Base-by-base conservation (phyloP, 768 basidiomycete genomes). In the Lactifluus subvellereus region DNA sequence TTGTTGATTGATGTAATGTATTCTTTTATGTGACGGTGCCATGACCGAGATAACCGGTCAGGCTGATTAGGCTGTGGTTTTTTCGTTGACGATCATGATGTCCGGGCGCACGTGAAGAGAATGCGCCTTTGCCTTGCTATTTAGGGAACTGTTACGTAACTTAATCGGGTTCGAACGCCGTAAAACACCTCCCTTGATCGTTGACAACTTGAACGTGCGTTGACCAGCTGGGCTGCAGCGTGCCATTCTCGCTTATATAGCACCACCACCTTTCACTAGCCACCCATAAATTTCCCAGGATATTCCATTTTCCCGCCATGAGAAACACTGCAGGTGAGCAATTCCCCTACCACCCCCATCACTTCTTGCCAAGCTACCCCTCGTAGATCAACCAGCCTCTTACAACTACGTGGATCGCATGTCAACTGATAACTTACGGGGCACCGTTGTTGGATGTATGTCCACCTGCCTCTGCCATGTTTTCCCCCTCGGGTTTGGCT, bases 361-460 rank as follows among this genome's bases (percentile, higher is more conserved):
- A 30, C 11, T 0, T 13, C 14, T 54, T 18, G 7, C n/a, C 38
- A 48, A 27, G 45, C 11, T 47, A 2, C 22, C n/a, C n/a, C 8
- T 27, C 45, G 35, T 57, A 61, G 73, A 63, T 53, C 55, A 52
- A 20, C 77, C 83, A 22, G 84, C 85, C 4, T 75, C 82, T 2
- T 88, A 85, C 74, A 78, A 79, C n/a, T 83, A 83, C 70, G 79
- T 83, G 18, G 78, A 77, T 43, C 79, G 81, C 66, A 70, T 84
- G 32, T 88, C 86, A 66, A 75, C 72, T 62, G 74, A 77, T 57
- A 88, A 77, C 70, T 69, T 90, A 62, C 77, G 89, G 30, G 86
- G 89, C 11, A 70, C 85, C n/a, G 80, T 91, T 20, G 62, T 78
- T 22, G 67, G 71, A 59, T 79, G 69, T 76, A 64, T 43, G 70